Evolutionary conservation across 1,284 basidiomycete species (phyloP).

Genomic region (Ganoderma meredithae): DNA sequence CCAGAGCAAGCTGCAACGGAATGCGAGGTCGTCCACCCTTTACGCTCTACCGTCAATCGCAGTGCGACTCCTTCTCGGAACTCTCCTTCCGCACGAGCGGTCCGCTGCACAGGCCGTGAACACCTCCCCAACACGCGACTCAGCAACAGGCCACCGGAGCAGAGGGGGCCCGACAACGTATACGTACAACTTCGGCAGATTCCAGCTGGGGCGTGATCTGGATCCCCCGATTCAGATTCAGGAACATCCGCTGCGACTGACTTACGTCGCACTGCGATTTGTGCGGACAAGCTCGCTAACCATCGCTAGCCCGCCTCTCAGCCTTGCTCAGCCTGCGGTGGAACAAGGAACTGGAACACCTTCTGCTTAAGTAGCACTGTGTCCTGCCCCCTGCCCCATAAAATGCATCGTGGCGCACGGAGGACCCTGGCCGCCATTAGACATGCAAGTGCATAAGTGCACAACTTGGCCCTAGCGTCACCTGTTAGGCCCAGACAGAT

Average conservation of each 20-base stretch:
- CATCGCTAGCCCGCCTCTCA: background rate
- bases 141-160: background rate
- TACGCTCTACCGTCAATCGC: background rate
- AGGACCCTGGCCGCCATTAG: background rate
- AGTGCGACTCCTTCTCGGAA: background rate
- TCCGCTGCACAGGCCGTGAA: background rate
- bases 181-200: background rate
- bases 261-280: constrained; percentile 4
- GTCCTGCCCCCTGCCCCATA: background rate
- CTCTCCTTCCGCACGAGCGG: background rate
- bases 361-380: background rate
- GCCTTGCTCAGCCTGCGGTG: background rate
- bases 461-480: background rate
- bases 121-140: background rate
- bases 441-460: background rate
- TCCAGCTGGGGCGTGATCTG: background rate
- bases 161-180: background rate
- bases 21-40: too few species aligned
- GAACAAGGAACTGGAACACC: background rate
- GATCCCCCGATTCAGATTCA: background rate
- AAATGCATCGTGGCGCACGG: background rate
- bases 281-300: constrained; percentile 2
- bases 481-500: background rate
- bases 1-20: background rate
- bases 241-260: background rate